phyloP scores from a whole-genome alignment of 176 grass and related monocot species.

The Zizania latifolia region DNA sequence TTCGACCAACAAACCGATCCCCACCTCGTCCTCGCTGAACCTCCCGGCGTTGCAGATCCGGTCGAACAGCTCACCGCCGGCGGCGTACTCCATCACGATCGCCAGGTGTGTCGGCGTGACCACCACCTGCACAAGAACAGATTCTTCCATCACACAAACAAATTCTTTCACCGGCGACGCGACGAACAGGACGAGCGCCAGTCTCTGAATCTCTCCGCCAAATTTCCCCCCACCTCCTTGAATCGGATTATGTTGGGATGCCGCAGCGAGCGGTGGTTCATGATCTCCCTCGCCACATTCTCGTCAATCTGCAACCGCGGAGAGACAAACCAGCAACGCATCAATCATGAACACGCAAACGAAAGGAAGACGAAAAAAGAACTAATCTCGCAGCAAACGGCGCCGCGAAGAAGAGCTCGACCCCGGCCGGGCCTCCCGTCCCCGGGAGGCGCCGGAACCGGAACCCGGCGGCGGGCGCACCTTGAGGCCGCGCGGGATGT shows the following conservation, averaged over 20 bases:
- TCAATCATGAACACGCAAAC: background rate
- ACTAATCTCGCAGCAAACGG: too few relatives aligned
- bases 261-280: slow-evolving; percentile 65
- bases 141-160: background rate
- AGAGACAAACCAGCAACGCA: background rate
- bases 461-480: too few relatives aligned
- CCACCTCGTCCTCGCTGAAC: slow-evolving; percentile 77
- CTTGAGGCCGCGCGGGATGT: slow-evolving; percentile 77
- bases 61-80: slow-evolving; percentile 69
- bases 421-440: too few relatives aligned
- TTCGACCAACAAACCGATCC: background rate
- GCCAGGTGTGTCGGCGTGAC: slow-evolving; percentile 69
- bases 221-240: slow-evolving; percentile 45
- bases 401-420: too few relatives aligned
- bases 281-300: slow-evolving; percentile 83
- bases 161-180: background rate
- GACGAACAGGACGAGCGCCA: background rate
- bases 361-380: background rate
- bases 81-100: slow-evolving; percentile 89
- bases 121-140: slow-evolving; percentile 26
- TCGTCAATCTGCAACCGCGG: slow-evolving; percentile 52
- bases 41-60: slow-evolving; percentile 73
- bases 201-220: background rate
- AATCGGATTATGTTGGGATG: slow-evolving; percentile 79
- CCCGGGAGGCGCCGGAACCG: too few relatives aligned